These are phyloP conservation scores for Allium sativum DNA, from an alignment of 106 monocot species.

Conservation along the genomic window DNA sequence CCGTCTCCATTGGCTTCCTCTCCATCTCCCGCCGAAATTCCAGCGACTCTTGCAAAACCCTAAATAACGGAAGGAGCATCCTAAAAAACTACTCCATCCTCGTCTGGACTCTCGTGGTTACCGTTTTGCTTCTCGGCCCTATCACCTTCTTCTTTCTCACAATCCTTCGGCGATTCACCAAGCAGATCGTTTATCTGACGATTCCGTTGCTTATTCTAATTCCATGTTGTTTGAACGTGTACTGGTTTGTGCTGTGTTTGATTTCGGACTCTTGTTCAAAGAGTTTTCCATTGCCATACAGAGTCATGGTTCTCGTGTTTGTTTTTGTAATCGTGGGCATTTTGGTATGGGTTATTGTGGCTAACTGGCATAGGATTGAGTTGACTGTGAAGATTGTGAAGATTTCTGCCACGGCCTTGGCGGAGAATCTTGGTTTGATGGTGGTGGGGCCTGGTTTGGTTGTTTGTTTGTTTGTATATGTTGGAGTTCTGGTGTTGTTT, in stretches of 20 bases:
- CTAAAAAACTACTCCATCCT: slow-evolving; percentile 20
- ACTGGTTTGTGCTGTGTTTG: slow-evolving; percentile 79
- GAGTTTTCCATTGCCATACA: slow-evolving; percentile 55
- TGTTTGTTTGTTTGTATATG: slow-evolving; percentile 41
- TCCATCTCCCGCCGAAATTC: slow-evolving; percentile 21
- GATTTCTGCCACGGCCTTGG: slow-evolving; percentile 41
- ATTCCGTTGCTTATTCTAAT: slow-evolving; percentile 71
- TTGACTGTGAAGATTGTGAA: slow-evolving; percentile 56
- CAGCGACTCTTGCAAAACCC: slow-evolving; percentile 1
- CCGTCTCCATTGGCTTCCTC: slow-evolving; percentile 34
- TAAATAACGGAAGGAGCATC: slow-evolving; percentile 8
- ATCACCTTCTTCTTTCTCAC: slow-evolving; percentile 42
- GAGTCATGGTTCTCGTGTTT: slow-evolving; percentile 55
- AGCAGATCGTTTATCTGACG: slow-evolving; percentile 51
- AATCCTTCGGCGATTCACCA: slow-evolving; percentile 44
- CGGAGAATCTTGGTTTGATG: slow-evolving; percentile 40
- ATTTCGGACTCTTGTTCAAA: slow-evolving; percentile 22
- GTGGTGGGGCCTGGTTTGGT: slow-evolving; percentile 30
- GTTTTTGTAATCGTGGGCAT: slow-evolving; percentile 48
- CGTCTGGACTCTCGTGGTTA: slow-evolving; percentile 47
- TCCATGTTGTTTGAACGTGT: slow-evolving; percentile 53
- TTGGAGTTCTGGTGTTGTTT: slow-evolving; percentile 47
- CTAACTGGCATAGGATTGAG: slow-evolving; percentile 67
- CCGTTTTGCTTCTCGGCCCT: slow-evolving; percentile 34
- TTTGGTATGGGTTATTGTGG: slow-evolving; percentile 54